phyloP scores from a whole-genome alignment of 2,329 filamentous ascomycete genomes.

The Cercospora citrullina region DNA sequence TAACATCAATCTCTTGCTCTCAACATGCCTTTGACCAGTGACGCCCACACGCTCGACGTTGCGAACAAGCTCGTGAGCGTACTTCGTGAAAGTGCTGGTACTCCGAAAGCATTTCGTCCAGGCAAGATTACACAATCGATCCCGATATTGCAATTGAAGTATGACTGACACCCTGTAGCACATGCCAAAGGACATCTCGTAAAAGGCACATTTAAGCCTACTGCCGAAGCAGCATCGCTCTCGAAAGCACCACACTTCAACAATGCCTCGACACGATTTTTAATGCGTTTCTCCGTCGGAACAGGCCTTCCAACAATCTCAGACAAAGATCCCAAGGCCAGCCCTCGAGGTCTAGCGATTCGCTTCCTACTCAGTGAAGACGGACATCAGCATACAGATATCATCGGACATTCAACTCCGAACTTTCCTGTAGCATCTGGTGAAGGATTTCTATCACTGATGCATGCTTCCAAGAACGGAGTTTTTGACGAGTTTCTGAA shows the following conservation, averaged over 20 bases:
- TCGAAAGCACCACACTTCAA: slow-evolving; percentile 34
- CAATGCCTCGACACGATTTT: slow-evolving; percentile 26
- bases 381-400: slow-evolving; percentile 55
- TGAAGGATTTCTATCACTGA: slow-evolving; percentile 54
- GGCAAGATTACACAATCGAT: slow-evolving; percentile 13
- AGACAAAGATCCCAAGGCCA: slow-evolving; percentile 30
- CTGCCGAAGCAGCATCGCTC: slow-evolving; percentile 46
- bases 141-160: background rate
- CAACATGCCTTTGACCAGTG: slow-evolving; percentile 31
- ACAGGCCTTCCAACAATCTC: slow-evolving; percentile 34
- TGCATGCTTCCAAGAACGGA: slow-evolving; percentile 46
- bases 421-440: slow-evolving; percentile 56
- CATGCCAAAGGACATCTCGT: slow-evolving; percentile 58
- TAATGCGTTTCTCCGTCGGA: slow-evolving; percentile 33
- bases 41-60: slow-evolving; percentile 25
- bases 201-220: slow-evolving; percentile 55
- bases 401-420: slow-evolving; percentile 55
- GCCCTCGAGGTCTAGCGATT: slow-evolving; percentile 48
- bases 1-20: background rate
- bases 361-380: slow-evolving; percentile 49
- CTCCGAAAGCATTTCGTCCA: slow-evolving; percentile 30
- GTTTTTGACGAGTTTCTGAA: slow-evolving; percentile 47
- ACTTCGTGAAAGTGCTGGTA: slow-evolving; percentile 30
- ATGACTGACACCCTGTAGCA: slow-evolving; percentile 39
- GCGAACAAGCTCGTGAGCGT: slow-evolving; percentile 27